phyloP scores from a whole-genome alignment of 768 basidiomycete genomes.

The Leccinum incarnatum region DNA sequence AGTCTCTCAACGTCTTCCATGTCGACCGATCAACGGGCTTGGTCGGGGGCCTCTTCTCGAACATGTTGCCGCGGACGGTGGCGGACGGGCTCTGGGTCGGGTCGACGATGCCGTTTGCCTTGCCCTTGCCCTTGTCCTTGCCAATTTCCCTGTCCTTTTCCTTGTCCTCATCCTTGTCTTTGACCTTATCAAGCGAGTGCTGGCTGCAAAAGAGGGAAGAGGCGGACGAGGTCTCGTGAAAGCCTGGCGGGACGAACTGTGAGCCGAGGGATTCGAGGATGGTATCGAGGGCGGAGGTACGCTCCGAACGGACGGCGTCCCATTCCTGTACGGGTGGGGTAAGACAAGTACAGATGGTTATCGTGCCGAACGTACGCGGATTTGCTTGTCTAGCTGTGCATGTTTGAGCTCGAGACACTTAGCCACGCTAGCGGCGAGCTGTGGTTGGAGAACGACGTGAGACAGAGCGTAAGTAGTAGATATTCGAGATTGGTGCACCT shows the following conservation, averaged over 20 bases:
- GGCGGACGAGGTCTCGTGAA: constrained; percentile 62
- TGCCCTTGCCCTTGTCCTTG: background rate
- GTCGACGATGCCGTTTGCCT: constrained; percentile 37
- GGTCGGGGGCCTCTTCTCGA: constrained; percentile 18
- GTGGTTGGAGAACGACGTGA: background rate
- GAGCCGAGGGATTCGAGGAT: constrained; percentile 70
- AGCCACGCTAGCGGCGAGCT: constrained; percentile 73
- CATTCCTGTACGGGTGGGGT: constrained; percentile 54
- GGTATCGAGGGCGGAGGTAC: constrained; percentile 59
- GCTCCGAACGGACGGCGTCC: constrained; percentile 61
- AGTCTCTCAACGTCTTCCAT: constrained; percentile 85
- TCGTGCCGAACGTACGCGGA: constrained; percentile 45
- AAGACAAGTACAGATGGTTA: background rate
- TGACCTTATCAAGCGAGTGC: constrained; percentile 42
- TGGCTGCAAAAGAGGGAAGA: constrained; percentile 83
- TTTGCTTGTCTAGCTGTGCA: constrained; percentile 53
- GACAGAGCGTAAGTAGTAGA: background rate
- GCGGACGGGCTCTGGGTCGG: constrained; percentile 33
- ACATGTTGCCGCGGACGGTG: constrained; percentile 26
- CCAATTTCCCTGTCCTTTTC: background rate
- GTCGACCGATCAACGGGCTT: constrained; percentile 44
- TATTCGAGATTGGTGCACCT: constrained; percentile 40
- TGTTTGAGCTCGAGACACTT: constrained; percentile 76
- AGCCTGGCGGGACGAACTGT: constrained; percentile 75
- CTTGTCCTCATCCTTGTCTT: background rate